Evolutionary conservation across 2,329 filamentous ascomycete genomes (phyloP).

Genomic region (Clonostachys rosea): DNA sequence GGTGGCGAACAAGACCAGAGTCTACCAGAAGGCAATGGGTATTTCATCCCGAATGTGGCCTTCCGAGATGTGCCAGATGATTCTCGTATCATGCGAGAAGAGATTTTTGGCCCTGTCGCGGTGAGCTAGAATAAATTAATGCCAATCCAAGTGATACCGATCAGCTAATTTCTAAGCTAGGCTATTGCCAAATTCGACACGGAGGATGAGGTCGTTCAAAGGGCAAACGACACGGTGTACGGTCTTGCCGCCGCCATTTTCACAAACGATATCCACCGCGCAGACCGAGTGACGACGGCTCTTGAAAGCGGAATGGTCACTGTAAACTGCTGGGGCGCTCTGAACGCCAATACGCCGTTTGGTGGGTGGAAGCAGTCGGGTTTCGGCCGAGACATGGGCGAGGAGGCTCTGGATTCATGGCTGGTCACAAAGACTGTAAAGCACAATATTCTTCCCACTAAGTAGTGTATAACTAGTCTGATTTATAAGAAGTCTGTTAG

Average conservation of each 20-base stretch:
- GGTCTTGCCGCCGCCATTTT: neutral
- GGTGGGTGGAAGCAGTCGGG: constrained; percentile 54
- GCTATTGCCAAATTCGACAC: neutral
- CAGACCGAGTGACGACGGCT: neutral
- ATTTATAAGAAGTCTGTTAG: no score
- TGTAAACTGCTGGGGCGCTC: neutral
- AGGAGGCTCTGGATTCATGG: constrained; percentile 10
- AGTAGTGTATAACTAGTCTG: neutral
- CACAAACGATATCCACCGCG: neutral
- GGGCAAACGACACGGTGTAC: neutral
- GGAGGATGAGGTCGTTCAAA: neutral
- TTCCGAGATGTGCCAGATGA: neutral
- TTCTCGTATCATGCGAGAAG: neutral
- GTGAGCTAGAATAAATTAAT: neutral
- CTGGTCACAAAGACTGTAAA: neutral
- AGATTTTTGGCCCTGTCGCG: neutral
- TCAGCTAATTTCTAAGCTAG: constrained; percentile 7
- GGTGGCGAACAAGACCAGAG: neutral
- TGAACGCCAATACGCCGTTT: constrained; percentile 11
- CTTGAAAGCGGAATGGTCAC: neutral
- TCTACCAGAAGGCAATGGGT: neutral
- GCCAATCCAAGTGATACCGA: neutral
- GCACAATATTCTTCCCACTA: neutral
- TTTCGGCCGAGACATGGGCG: constrained; percentile 43
- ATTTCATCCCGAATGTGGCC: neutral